Evolutionary conservation across 2,329 filamentous ascomycete species (phyloP).

Genomic region (Bipolaris victoriae): DNA sequence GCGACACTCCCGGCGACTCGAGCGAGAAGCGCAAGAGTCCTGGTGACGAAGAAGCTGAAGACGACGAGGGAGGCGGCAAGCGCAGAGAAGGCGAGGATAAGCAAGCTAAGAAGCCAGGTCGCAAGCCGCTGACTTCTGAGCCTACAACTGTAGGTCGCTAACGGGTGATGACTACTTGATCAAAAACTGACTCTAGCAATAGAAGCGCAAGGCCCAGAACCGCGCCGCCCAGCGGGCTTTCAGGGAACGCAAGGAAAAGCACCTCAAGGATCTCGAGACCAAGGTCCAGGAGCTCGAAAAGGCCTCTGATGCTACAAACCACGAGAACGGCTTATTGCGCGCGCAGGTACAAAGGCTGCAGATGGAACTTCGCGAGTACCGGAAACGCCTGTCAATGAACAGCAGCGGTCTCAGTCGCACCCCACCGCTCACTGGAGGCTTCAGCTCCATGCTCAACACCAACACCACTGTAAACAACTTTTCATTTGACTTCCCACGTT

Average conservation of each 20-base stretch:
- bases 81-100: conserved; percentile 84
- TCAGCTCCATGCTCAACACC: conserved; percentile 55
- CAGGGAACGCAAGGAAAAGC: conserved; percentile 68
- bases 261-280: conserved; percentile 72
- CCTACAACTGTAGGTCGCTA: conserved; percentile 82
- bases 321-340: conserved; percentile 83
- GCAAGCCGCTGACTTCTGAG: conserved; percentile 94
- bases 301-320: conserved; percentile 78
- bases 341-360: conserved; percentile 89
- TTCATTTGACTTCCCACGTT: conserved; percentile 94
- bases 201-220: conserved; percentile 90
- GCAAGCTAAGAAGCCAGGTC: conserved; percentile 90
- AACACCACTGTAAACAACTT: conserved; percentile 79
- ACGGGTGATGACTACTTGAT: conserved; percentile 8
- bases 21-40: conserved; percentile 72
- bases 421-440: conserved; percentile 54
- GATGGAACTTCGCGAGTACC: conserved; percentile 84
- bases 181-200: conserved; percentile 31
- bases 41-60: conserved; percentile 67
- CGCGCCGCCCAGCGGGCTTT: conserved; percentile 67
- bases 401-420: conserved; percentile 55
- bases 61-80: conserved; percentile 73
- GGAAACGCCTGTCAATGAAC: conserved; percentile 77
- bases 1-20: conserved; percentile 58
- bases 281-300: conserved; percentile 74